These are phyloP conservation scores for Nidula niveotomentosa DNA, from an alignment of 1,284 basidiomycete genomes.

Conservation along the genomic window DNA sequence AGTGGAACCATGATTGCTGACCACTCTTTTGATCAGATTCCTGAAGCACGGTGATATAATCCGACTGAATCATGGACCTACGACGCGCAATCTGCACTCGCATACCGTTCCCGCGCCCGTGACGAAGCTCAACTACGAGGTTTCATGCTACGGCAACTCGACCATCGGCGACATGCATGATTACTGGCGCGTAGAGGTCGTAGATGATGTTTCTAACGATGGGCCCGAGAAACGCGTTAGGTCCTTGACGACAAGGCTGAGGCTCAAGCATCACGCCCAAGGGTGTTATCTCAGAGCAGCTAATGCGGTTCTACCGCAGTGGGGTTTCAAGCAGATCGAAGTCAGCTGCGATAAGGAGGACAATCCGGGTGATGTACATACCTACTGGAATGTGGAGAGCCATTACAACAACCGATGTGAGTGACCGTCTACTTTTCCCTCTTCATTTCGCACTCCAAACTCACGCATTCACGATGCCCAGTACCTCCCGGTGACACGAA, in stretches of 20 bases:
- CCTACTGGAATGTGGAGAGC: conserved; percentile 96
- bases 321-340: conserved; percentile 99
- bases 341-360: conserved; percentile 93
- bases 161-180: conserved; percentile 89
- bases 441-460: too few relatives aligned
- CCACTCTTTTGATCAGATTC: conserved; percentile 65
- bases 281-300: conserved; percentile 92
- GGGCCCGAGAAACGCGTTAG: conserved; percentile 47
- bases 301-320: conserved; percentile 90
- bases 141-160: conserved; percentile 89
- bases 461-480: too few relatives aligned
- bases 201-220: conserved; percentile 83
- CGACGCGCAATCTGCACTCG: conserved; percentile 92
- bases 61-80: conserved; percentile 80
- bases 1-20: conserved; percentile 24
- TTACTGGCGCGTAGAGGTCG: conserved; percentile 92
- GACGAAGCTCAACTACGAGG: conserved; percentile 89
- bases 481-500: too few relatives aligned
- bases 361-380: conserved; percentile 81
- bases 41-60: conserved; percentile 80
- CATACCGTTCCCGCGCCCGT: conserved; percentile 88
- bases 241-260: conserved; percentile 86
- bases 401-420: too few relatives aligned
- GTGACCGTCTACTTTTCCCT: too few relatives aligned
- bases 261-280: conserved; percentile 77